A percentile compares a stretch with the other conserved stretches of the same genome.
phyloP scores from a whole-genome alignment of 2,329 filamentous ascomycete species.

The Talaromyces amestolkiae region DNA sequence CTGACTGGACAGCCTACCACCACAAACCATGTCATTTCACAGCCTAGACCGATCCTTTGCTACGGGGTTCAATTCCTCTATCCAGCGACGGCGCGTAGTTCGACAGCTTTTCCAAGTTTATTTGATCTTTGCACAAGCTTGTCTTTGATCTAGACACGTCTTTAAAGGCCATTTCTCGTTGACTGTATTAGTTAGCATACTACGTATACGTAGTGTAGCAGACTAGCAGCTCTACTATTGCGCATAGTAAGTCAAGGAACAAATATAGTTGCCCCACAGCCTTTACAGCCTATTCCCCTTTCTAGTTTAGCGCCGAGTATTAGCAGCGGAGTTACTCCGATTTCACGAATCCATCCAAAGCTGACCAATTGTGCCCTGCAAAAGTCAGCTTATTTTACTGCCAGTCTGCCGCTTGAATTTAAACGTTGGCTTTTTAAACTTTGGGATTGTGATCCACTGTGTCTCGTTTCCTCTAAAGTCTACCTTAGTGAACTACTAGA shows the following conservation, averaged over 20 bases:
- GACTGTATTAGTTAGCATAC: background rate
- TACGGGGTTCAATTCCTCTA: background rate
- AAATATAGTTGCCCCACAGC: background rate
- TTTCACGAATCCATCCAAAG: background rate
- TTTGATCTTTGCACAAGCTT: background rate
- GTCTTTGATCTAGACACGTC: background rate
- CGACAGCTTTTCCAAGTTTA: slow-evolving; percentile 1
- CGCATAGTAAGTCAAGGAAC: background rate
- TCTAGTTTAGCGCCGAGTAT: background rate
- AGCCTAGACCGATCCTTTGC: slow-evolving; percentile 3
- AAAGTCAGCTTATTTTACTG: background rate
- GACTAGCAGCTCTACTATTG: background rate
- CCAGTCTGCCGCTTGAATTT: background rate
- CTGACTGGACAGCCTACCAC: background rate
- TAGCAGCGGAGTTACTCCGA: slow-evolving; percentile 3
- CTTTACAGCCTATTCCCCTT: background rate
- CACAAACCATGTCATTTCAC: no score
- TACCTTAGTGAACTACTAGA: background rate
- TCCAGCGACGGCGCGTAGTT: background rate
- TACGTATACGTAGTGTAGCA: background rate
- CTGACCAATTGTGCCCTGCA: background rate
- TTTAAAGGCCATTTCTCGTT: background rate
- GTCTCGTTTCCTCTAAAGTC: background rate
- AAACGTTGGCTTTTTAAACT: slow-evolving; percentile 1
- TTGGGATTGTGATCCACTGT: background rate